Base-by-base conservation (phyloP, 495 filamentous ascomycete species). In the Thozetella sp. region DNA sequence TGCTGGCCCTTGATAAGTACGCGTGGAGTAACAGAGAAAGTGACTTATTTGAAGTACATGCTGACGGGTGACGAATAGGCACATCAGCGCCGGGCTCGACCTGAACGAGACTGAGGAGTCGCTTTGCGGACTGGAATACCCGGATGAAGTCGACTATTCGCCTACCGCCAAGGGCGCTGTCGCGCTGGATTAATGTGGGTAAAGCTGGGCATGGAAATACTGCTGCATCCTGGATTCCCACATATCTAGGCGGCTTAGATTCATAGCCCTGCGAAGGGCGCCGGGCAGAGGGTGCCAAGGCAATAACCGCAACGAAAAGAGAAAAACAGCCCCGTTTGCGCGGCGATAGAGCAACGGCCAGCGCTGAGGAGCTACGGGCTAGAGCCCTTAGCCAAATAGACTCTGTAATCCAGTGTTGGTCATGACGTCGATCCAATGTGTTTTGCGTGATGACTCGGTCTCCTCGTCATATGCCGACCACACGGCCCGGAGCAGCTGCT, bases 401-500 rank as follows among this genome's bases (percentile, higher is more conserved):
- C 71, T 73, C 34, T 68, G 67, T 40, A 73, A 57, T 6, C 69
- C 68, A 10, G 63, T 72, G 48, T 53, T 30, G 27, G 61, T 68
- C 71, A 73, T 73, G 13, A 73, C 71, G 43, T 73, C 71, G 0
- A 73, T 55, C 71, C 71, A 73, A 34, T 73, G 71, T 2, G 71
- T 73, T 46, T 64, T 53, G 25, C 69, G 59, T 1, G 68, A 20
- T 0, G 64, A 60, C 1, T 56, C 69, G 20, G 70, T 69, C 37
- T 73, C 71, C 6, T 61, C 61, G 26, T 73, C 71, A 25, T 73
- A 73, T n/a, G 61, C 68, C 1, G 45, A 59, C 71, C 71, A 73
- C 2, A 73, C 69, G 0, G 64, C 68, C 10, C 63, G 64, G 11
- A 71, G 25, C 2, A 73, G 62, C 51, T 73, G 63, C 51, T 73